Percentiles rank a stretch among this genome's conserved stretches.
phyloP scores from a whole-genome alignment of 805 yeast species.

The Candida piceae region DNA sequence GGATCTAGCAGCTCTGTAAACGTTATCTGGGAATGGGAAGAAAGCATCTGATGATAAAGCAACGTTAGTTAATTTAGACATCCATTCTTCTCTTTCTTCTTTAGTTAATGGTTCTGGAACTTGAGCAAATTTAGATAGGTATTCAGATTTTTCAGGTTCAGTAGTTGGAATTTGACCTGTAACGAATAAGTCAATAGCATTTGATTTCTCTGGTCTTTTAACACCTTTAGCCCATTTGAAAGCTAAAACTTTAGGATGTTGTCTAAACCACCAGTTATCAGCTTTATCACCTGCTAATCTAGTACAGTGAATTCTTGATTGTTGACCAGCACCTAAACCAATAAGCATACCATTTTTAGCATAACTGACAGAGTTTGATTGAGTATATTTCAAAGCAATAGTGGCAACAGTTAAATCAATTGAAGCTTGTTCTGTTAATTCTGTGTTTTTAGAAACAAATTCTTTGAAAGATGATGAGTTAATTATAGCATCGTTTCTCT shows the following conservation, averaged over 20 bases:
- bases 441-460: constrained; percentile 82
- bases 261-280: constrained; percentile 99
- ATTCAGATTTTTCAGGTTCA: constrained; percentile 92
- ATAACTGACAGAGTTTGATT: constrained; percentile 96
- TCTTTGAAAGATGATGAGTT: constrained; percentile 87
- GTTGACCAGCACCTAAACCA: constrained; percentile 99
- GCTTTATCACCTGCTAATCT: constrained; percentile 99
- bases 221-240: constrained; percentile 98
- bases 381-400: constrained; percentile 94
- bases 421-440: constrained; percentile 84
- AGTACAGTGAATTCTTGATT: constrained; percentile 98
- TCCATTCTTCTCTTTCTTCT: constrained; percentile 86
- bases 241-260: constrained; percentile 88
- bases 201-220: constrained; percentile 97
- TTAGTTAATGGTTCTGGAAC: constrained; percentile 79
- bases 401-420: constrained; percentile 96
- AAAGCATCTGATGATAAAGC: constrained; percentile 96
- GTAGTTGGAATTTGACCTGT: constrained; percentile 84
- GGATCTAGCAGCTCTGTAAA: constrained; percentile 92
- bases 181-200: constrained; percentile 93
- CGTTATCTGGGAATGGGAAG: constrained; percentile 99
- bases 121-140: constrained; percentile 79
- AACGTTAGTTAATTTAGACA: constrained; percentile 71
- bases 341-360: constrained; percentile 99
- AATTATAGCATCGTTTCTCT: constrained; percentile 96